Conservation (phyloP, 495 filamentous ascomycete genomes). For the Polyplosphaeria fusca region DNA sequence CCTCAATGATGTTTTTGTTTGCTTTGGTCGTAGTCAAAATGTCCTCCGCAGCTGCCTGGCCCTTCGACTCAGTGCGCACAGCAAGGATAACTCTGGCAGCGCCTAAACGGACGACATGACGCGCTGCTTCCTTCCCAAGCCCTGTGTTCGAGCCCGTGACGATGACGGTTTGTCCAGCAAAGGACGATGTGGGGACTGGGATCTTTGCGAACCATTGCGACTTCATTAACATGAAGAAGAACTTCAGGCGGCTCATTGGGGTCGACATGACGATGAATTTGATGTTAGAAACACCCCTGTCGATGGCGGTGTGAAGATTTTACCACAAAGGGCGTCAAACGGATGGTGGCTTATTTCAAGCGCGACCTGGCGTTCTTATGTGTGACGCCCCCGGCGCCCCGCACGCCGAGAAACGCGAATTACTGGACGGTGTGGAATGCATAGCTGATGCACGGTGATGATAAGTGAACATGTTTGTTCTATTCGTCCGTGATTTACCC, state of each 20-base stretch:
- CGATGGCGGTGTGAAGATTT: background rate
- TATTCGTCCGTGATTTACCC: too few species aligned
- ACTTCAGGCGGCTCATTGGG: background rate
- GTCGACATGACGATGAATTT: background rate
- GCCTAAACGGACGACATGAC: conserved; percentile 36
- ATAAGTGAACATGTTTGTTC: too few species aligned
- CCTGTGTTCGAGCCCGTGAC: conserved; percentile 40
- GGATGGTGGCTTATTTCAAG: too few species aligned
- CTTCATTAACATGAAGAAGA: conserved; percentile 41
- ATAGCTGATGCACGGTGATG: background rate
- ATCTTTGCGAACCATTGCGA: conserved; percentile 48
- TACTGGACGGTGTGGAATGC: background rate
- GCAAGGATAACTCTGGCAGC: conserved; percentile 40
- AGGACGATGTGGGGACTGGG: conserved; percentile 39
- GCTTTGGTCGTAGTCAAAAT: conserved; percentile 47
- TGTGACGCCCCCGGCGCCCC: too few species aligned
- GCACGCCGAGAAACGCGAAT: background rate
- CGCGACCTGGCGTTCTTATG: too few species aligned
- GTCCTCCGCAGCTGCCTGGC: conserved; percentile 44
- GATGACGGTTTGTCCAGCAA: conserved; percentile 39
- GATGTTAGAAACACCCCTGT: background rate
- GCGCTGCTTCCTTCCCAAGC: conserved; percentile 39
- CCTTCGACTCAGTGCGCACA: conserved; percentile 43
- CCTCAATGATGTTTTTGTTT: conserved; percentile 43
- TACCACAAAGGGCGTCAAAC: background rate